Percentiles rank a stretch among this genome's conserved stretches.
Evolutionary conservation across 768 basidiomycete species (phyloP).

Genomic region (Goffeauzyma gilvescens): DNA sequence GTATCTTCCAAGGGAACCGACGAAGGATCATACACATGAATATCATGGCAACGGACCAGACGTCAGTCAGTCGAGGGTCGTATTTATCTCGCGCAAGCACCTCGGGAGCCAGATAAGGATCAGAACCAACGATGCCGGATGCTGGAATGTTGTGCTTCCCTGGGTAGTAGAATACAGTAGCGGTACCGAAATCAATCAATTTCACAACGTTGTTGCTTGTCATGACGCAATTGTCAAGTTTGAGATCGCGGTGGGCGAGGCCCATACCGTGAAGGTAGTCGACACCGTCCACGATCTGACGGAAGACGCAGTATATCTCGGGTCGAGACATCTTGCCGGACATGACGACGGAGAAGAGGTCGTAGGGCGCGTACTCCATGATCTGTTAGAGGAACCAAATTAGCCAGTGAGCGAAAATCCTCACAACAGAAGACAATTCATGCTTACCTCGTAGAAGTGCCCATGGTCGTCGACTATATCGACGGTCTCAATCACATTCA

Average conservation of each 20-base stretch:
- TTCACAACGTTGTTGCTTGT: slow-evolving; percentile 86
- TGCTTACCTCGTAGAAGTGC: slow-evolving; percentile 85
- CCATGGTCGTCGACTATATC: slow-evolving; percentile 96
- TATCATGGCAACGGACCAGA: slow-evolving; percentile 95
- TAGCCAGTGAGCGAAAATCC: slow-evolving; percentile 4
- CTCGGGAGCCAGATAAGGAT: slow-evolving; percentile 95
- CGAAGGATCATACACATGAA: slow-evolving; percentile 98
- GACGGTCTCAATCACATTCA: slow-evolving; percentile 92
- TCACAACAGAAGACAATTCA: not conserved
- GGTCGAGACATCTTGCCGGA: slow-evolving; percentile 95
- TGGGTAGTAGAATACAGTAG: slow-evolving; percentile 98
- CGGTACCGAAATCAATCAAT: slow-evolving; percentile 97
- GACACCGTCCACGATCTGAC: slow-evolving; percentile 94
- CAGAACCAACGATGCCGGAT: slow-evolving; percentile 82
- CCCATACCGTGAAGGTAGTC: slow-evolving; percentile 96
- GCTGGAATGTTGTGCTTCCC: slow-evolving; percentile 63
- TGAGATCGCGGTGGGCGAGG: slow-evolving; percentile 93
- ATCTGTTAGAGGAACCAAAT: slow-evolving; percentile 39
- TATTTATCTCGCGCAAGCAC: slow-evolving; percentile 63
- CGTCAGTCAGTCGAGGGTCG: slow-evolving; percentile 93
- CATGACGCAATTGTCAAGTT: slow-evolving; percentile 99
- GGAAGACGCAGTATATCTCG: slow-evolving; percentile 97
- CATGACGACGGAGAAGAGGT: slow-evolving; percentile 99
- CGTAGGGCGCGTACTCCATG: slow-evolving; percentile 98
- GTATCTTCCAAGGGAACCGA: slow-evolving; percentile 97